Conservation (phyloP, 208 protist species). For the Trichomonas gallinae region DNA sequence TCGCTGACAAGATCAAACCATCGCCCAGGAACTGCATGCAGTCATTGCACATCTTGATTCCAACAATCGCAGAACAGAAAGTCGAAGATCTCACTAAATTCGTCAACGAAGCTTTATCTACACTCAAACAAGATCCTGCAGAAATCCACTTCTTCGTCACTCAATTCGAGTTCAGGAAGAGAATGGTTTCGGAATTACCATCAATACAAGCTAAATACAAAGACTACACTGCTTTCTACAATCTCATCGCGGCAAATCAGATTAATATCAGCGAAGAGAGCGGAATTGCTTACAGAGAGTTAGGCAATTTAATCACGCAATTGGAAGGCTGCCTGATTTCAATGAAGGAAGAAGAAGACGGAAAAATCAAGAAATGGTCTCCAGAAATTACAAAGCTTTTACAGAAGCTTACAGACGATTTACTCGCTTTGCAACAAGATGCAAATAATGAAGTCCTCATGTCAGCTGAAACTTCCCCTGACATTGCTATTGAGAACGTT, state of each 20-base stretch:
- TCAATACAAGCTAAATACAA: background rate
- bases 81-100: background rate
- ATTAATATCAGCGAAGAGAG: background rate
- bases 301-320: background rate
- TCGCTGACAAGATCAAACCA: background rate
- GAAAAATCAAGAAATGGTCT: background rate
- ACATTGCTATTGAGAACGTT: background rate
- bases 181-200: background rate
- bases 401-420: background rate
- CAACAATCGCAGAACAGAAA: background rate
- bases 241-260: background rate
- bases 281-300: background rate
- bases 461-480: background rate
- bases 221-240: background rate
- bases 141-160: background rate
- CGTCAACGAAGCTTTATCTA: background rate
- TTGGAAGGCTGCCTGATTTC: background rate
- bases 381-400: background rate
- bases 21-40: background rate
- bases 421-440: background rate
- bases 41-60: background rate
- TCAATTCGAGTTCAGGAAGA: background rate
- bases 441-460: background rate
- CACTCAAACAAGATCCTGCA: background rate
- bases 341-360: background rate